Evolutionary conservation across 2,329 filamentous ascomycete genomes (phyloP), one percentile per base, ranked within the genome.

Genomic region (Aspergillus nomiae): DNA sequence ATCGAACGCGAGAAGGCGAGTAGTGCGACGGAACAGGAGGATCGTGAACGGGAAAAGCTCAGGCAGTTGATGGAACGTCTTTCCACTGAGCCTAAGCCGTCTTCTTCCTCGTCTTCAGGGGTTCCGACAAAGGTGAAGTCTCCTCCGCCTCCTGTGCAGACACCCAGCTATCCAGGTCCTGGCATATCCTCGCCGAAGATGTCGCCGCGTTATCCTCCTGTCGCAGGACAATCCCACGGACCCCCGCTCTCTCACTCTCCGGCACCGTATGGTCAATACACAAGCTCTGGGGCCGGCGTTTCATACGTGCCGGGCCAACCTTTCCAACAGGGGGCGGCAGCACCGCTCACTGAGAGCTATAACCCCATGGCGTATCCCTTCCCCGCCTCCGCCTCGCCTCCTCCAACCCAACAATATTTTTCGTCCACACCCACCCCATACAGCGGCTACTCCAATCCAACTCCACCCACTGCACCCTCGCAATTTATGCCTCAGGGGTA

Each of bases 31-130:
- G 80, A 78, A 34, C 82, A 85, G 61, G 92, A 93, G 36, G 93
- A 97, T 71, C 85, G 91, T 58, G 94, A 98, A 76, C 89, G 92
- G 61, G 92, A 96, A 72, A 87, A 94, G 60, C 81, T 99, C 61
- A 89, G 92, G 62, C 91, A 91, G 48, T 82, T 99, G 46, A 98
- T 99, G 95, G 94, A 97, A 73, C 88, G 94, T 59, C 94, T 98
- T 88, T 94, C 93, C 1, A 90, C 97, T 80, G 92, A 94, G 60
- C 80, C 79, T 9, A 77, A 74, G 46, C 65, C 68, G 24, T 61
- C 73, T 5, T 71, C 75, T 19, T 68, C 70, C 41, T 74, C 79
- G 2, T 71, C 74, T n/a, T 82, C 85, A 54, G 78, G 76, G 24
- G 78, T 80, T 61, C 76, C 84, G 2, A 78, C 75, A 61, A 79